Evolutionary conservation across 169 alveolate species (phyloP).

Genomic region (Plasmodium malariae): DNA sequence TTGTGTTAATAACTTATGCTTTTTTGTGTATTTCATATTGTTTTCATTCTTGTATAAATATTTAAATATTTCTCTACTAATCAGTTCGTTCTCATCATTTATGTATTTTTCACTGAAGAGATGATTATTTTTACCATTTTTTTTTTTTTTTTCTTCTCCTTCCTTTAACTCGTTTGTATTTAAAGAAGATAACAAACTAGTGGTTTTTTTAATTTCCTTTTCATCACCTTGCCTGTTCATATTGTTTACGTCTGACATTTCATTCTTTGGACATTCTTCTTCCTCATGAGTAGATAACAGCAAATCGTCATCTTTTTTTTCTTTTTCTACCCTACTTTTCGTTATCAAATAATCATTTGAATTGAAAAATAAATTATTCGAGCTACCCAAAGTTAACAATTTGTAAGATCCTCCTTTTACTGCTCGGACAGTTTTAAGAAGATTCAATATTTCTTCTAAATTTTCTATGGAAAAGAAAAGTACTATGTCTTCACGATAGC

Average conservation of each 20-base stretch:
- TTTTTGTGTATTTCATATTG: background rate
- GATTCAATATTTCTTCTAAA: conserved; percentile 23
- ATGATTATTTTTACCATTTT: background rate
- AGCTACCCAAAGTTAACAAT: conserved; percentile 3
- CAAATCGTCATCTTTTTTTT: background rate
- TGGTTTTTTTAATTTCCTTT: background rate
- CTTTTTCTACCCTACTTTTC: background rate
- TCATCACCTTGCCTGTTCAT: background rate
- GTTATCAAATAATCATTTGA: conserved; percentile 18
- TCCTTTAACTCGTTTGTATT: background rate
- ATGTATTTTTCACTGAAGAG: conserved; percentile 25
- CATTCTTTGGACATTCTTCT: background rate
- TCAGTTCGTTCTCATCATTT: conserved; percentile 27
- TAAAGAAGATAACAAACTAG: background rate
- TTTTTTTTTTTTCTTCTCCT: background rate
- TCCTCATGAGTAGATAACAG: background rate
- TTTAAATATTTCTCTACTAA: conserved; percentile 30
- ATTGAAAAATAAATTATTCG: conserved; percentile 4
- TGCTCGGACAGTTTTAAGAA: conserved; percentile 15
- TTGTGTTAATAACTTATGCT: conserved; percentile 16
- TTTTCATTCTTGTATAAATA: conserved; percentile 1
- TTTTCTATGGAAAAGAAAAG: conserved; percentile 43
- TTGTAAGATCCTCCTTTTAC: conserved; percentile 8
- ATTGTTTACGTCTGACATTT: background rate
- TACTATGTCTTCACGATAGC: conserved; percentile 33